Evolutionary conservation across 345 rosid species (phyloP), one percentile per base, ranked within the genome.

Genomic region (Gossypium rotundifolium): DNA sequence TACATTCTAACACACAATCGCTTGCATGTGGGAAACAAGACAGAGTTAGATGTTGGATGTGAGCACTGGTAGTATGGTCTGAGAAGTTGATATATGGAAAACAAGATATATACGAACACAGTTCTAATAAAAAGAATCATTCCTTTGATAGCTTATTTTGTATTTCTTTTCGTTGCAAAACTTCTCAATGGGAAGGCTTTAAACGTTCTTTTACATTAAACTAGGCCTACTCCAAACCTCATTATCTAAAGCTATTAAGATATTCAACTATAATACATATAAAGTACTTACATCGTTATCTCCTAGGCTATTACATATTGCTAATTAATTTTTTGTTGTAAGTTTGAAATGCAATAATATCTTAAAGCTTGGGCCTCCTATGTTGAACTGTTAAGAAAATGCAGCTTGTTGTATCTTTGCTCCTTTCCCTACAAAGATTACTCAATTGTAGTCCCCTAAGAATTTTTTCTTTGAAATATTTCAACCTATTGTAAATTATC

Each of bases 321-420:
- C 53, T 20, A 20, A 66, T 65, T 42, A 40, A 0, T 18, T 65
- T 17, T 65, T 18, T 18, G 53, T 65, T 65, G 55, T 18, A 23
- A 54, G 63, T 33, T 42, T 54, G 29, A 54, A 54, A 71, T 55
- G 2, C 48, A 33, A 9, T 33, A 33, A 54, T 53, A 53, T n/a
- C 45, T 14, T 53, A 22, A 38, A 57, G 10, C 17, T 54, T 17
- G 25, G 42, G 16, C 45, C 27, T 71, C 29, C 12, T 71, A 57
- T 69, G 73, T 69, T 52, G 58, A 69, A 20, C 46, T 66, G 71
- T 66, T 16, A 1, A 46, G 18, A 22, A 66, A 66, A 66, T 12
- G 54, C 17, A 13, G 20, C 55, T 66, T 67, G 71, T 12, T 48
- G 52, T 14, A 2, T 14, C 71, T 67, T 48, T 48, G 16, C 48